A percentile compares a stretch with the other conserved stretches of the same genome.
Evolutionary conservation across 2,329 filamentous ascomycete genomes (phyloP).

Genomic region (Penicillium decumbens): DNA sequence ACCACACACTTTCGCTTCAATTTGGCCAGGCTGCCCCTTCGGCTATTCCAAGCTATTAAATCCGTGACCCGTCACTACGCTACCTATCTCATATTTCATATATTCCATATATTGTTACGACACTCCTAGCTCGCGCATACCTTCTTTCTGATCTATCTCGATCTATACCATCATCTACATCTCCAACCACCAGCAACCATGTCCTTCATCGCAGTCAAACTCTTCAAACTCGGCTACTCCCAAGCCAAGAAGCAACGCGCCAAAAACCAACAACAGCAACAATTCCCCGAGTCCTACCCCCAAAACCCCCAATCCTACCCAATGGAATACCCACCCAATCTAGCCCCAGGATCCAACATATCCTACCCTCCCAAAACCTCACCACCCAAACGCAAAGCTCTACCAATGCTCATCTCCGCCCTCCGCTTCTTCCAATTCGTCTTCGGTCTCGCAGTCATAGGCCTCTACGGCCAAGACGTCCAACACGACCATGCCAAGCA

Average conservation of each 20-base stretch:
- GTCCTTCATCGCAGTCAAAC: constrained; percentile 29
- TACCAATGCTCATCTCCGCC: constrained; percentile 29
- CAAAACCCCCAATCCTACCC: constrained; percentile 17
- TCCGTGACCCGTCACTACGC: not conserved
- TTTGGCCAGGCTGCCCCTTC: not conserved
- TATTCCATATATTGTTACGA: not conserved
- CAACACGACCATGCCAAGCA: constrained; percentile 39
- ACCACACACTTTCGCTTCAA: too few relatives aligned
- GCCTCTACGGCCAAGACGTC: constrained; percentile 70
- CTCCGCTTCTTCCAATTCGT: constrained; percentile 74
- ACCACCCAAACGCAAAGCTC: constrained; percentile 10
- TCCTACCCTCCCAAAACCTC: constrained; percentile 8
- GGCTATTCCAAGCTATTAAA: not conserved
- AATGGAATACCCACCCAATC: constrained; percentile 19
- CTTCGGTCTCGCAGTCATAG: constrained; percentile 70
- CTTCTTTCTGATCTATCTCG: not conserved
- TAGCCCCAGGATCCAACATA: constrained; percentile 16
- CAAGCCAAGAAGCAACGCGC: constrained; percentile 31
- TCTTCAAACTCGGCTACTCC: constrained; percentile 26
- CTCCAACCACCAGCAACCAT: constrained; percentile 1
- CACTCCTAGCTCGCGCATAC: not conserved
- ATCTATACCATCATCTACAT: not conserved
- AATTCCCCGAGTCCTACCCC: constrained; percentile 11
- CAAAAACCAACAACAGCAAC: constrained; percentile 21
- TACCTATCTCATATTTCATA: not conserved